A percentile compares a stretch with the other conserved stretches of the same genome.
Conservation (phyloP, 305 asterid genomes). For the Ajuga reptans region DNA sequence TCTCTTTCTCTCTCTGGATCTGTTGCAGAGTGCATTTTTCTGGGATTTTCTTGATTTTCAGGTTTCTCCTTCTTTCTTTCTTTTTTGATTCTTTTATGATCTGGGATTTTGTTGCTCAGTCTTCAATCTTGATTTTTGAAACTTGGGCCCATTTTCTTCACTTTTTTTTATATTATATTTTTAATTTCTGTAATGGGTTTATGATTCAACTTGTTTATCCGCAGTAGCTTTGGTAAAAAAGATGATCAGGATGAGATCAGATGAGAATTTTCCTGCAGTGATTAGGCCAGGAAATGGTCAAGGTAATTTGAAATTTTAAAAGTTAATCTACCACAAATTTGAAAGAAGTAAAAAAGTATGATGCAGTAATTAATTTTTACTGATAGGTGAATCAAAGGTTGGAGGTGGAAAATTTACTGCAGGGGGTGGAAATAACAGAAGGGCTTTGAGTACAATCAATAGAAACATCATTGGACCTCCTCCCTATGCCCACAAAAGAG, state of each 20-base stretch:
- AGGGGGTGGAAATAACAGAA: slow-evolving; percentile 49
- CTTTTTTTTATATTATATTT: background rate
- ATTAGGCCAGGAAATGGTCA: slow-evolving; percentile 50
- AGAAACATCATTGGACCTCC: slow-evolving; percentile 49
- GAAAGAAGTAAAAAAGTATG: background rate
- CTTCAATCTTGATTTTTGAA: slow-evolving; percentile 26
- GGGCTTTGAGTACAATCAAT: slow-evolving; percentile 64
- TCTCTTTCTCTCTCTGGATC: slow-evolving; percentile 6
- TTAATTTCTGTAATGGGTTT: background rate
- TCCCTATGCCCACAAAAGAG: slow-evolving; percentile 49
- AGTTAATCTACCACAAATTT: background rate
- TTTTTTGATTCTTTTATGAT: slow-evolving; percentile 16
- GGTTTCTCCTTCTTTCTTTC: background rate
- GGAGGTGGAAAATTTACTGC: slow-evolving; percentile 35
- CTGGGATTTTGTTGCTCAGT: slow-evolving; percentile 20
- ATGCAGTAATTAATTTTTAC: background rate
- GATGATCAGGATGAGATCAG: slow-evolving; percentile 46
- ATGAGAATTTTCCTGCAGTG: slow-evolving; percentile 52
- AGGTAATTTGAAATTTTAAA: slow-evolving; percentile 40
- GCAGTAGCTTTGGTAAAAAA: slow-evolving; percentile 10
- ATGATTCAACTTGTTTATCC: slow-evolving; percentile 9
- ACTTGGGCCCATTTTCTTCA: background rate
- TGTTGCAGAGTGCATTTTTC: background rate
- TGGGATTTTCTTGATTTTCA: slow-evolving; percentile 24
- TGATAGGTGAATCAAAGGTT: slow-evolving; percentile 38